Evolutionary conservation across 176 grass and related monocot species (phyloP).

Genomic region (Stipa capillata): DNA sequence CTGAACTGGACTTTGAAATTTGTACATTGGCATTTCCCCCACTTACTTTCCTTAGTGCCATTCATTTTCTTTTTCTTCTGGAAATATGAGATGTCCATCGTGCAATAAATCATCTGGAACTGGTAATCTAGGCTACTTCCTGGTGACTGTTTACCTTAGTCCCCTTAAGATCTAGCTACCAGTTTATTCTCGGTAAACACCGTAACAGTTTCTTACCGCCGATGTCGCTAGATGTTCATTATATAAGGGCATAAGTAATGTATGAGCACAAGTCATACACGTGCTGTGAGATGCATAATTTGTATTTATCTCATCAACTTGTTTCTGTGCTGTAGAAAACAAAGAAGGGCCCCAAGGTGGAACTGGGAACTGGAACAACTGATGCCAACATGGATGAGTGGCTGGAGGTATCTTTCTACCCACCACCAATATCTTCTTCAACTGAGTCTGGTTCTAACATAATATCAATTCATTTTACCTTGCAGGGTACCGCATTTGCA

Average conservation of each 20-base stretch:
- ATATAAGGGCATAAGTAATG: background rate
- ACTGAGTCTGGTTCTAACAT: background rate
- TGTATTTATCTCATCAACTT: background rate
- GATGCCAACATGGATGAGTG: conserved; percentile 90
- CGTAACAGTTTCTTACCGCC: background rate
- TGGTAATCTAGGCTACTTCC: background rate
- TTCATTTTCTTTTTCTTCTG: background rate
- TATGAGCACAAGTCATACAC: background rate
- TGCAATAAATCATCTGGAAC: background rate
- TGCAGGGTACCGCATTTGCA: conserved; percentile 72
- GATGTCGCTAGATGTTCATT: background rate
- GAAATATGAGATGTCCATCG: background rate
- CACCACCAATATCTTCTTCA: background rate
- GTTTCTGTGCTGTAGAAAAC: conserved; percentile 57
- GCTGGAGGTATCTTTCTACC: conserved; percentile 54
- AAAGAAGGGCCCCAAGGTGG: conserved; percentile 80
- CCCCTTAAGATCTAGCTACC: background rate
- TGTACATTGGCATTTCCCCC: background rate
- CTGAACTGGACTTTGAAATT: background rate
- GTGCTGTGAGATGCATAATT: background rate
- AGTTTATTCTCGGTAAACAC: background rate
- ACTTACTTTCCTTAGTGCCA: background rate
- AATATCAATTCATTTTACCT: background rate
- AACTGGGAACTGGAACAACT: conserved; percentile 69
- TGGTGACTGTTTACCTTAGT: background rate